Evolutionary conservation across 495 filamentous ascomycete genomes (phyloP), one percentile per base, ranked within the genome.

Genomic region (Aspergillus affinis): DNA sequence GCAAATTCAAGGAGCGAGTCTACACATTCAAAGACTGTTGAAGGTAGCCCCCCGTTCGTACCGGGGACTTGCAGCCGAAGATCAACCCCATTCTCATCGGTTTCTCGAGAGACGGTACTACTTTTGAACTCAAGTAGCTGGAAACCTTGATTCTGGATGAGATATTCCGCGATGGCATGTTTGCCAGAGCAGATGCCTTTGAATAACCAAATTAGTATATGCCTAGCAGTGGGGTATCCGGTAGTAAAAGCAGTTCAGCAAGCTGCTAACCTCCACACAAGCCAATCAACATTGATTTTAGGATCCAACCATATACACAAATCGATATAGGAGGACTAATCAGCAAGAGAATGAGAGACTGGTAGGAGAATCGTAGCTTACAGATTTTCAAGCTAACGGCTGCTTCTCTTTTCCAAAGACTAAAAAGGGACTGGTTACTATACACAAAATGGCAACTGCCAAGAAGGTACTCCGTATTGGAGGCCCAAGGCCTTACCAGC

Each of bases 141-240:
- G 67, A 97, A 98, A 26, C 82, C 87, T 68, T 96, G 86, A 46
- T 90, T 77, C 26, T 89, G 75, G 59, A 90, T 83, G 13, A 98
- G 82, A 67, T 93, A 96, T 30, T 88, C 79, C 51, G 92, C 91
- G 48, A 97, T 86, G 12, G 91, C 88, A 65, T 85, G 84, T 74
- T 96, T 97, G 60, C 94, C 94, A 30, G 93, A 86, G 72, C 91
- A 97, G 58, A 96, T 91, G 58, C 88, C 93, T 95, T 68, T 26
- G 30, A 29, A 3, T 67, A 54, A 67, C 36, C 45, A 44, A 52
- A 52, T 54, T 70, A 61, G 61, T 61, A 54, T 57, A 61, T 44
- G 47, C 27, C 55, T 41, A 55, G 46, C 7, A 50, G 21, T 23
- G 44, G 30, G 48, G 44, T 27, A 47, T 32, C 51, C 20, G 27